Base-by-base conservation (phyloP, 371 early-diverging fungal species). In the Apophysomyces ossiformis region DNA sequence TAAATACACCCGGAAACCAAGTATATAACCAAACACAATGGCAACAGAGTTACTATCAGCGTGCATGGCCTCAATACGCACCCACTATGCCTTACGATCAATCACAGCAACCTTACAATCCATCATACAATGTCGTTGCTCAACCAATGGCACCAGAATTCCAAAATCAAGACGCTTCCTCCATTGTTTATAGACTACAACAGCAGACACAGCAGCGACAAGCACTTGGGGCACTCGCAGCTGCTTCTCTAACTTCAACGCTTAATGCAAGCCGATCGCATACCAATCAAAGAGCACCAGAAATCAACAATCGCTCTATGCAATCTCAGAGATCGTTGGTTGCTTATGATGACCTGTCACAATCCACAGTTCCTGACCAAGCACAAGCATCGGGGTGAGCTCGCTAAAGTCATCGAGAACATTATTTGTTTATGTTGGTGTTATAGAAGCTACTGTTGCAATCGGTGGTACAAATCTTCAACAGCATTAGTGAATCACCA, bases 151-250 rank as follows among this genome's bases (percentile, higher is more conserved):
- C 54, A 37, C 37, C 1, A 8, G 7, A 36, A 16, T 18, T 7
- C 11, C 41, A 58, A n/a, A 43, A 47, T 9, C 60, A 54, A 36
- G 54, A 64, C 18, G 68, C 68, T 13, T 50, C 69, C 0, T 57
- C 64, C 26, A 64, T 73, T 45, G 37, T 75, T 16, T 59, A 74
- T 15, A 69, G 72, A 9, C 50, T 74, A 11, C 76, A 76, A 21
- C 71, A 76, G 43, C 76, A 71, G 50, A 69, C 75, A 21, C 79
- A 78, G 12, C 73, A 73, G 45, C 63, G 67, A 26, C 71, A 74
- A 6, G 61, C 46, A 0, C 43, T 66, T 21, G 75, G 62, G 16
- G 75, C 75, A 32, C 37, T 66, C 15, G 76, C 76, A 37, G 76
- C 78, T 32, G 76, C 78, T 13, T 71, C 79, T 3, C 39, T 74